phyloP scores from a whole-genome alignment of 345 rosid species.

The Populus euphratica region DNA sequence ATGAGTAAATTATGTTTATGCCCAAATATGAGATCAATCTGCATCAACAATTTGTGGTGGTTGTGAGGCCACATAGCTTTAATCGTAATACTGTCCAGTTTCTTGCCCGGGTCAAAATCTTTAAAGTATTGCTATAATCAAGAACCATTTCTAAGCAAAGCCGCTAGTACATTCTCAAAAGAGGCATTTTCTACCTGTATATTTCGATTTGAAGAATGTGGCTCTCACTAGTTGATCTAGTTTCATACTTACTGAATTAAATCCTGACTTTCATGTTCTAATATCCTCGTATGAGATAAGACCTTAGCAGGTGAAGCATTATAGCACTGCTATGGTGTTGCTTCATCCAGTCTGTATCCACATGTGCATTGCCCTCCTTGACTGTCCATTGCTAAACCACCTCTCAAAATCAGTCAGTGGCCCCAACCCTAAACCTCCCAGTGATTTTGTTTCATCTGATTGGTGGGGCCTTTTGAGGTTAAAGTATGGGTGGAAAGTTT shows the following conservation, averaged over 20 bases:
- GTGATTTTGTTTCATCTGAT: conserved; percentile 14
- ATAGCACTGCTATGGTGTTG: conserved; percentile 21
- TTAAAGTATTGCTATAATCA: neutral
- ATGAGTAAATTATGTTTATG: neutral
- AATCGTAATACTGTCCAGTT: neutral
- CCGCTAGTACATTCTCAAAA: neutral
- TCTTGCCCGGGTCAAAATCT: neutral
- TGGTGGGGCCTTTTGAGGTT: neutral
- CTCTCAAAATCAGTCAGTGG: conserved; percentile 22
- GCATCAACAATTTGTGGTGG: neutral
- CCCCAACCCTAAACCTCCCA: conserved; percentile 24
- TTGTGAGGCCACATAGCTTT: neutral
- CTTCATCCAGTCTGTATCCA: conserved; percentile 8
- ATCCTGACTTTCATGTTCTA: neutral
- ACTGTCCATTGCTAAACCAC: conserved; percentile 19
- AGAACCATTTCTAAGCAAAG: neutral
- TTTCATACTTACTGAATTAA: neutral
- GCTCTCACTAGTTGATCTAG: neutral
- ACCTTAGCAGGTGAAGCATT: conserved; percentile 28
- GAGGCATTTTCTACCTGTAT: neutral
- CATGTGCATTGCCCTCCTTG: conserved; percentile 26
- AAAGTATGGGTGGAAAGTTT: conserved; percentile 18
- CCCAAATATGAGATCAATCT: neutral
- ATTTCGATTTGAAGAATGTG: neutral
- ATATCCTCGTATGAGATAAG: neutral